phyloP scores from a whole-genome alignment of 192 early-diverging fungal species.

The Obelidium mucronatum region DNA sequence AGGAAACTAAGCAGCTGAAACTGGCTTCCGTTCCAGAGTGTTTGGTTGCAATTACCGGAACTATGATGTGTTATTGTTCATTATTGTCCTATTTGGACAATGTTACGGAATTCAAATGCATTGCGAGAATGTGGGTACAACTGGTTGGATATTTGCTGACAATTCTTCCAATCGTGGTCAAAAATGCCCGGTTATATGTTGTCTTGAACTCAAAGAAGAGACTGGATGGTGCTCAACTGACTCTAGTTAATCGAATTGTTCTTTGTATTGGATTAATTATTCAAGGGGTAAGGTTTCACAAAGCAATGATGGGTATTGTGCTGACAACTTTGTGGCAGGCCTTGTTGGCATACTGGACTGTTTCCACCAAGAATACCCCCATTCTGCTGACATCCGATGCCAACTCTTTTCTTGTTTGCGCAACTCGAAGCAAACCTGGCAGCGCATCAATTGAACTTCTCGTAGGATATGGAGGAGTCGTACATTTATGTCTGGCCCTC shows the following conservation, averaged over 20 bases:
- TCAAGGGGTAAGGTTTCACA: background rate
- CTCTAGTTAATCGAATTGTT: background rate
- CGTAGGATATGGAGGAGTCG: background rate
- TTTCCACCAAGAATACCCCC: background rate
- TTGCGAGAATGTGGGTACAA: background rate
- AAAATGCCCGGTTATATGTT: background rate
- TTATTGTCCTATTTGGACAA: background rate
- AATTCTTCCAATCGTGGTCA: background rate
- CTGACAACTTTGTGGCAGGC: background rate
- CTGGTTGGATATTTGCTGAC: background rate
- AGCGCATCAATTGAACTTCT: background rate
- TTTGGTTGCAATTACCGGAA: background rate
- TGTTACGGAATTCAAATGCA: background rate
- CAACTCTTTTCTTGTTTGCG: background rate
- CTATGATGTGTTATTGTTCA: background rate
- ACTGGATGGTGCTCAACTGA: background rate
- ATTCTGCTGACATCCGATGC: background rate
- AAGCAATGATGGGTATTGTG: background rate
- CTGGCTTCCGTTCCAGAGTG: background rate
- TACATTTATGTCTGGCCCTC: background rate
- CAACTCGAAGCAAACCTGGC: background rate
- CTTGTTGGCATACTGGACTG: background rate
- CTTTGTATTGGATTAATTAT: background rate
- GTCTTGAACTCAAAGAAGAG: conserved; percentile 15
- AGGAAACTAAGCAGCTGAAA: background rate